Base-by-base conservation (phyloP, 225 moss, liverwort and hornwort species). In the Straminergon stramineum region DNA sequence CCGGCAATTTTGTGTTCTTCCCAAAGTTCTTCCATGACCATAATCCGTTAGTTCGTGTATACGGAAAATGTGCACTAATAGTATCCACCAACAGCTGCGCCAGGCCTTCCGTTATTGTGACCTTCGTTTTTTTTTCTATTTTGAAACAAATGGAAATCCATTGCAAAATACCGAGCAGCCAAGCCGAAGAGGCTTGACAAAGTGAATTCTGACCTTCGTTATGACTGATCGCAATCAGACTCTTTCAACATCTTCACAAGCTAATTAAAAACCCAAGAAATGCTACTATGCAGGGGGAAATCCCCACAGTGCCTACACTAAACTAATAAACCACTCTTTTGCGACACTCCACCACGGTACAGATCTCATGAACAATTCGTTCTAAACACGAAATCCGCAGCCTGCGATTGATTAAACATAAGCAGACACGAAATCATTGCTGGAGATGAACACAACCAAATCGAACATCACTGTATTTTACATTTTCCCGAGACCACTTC, bases 11-110 rank as follows among this genome's bases (percentile, higher is more conserved):
- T 2, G 48, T 19, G 10, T 17, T 6, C 9, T 16, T 75, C 11
- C 31, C 1, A 0, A 7, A 51, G 8, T 13, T 21, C 4, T 2
- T 20, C 5, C 34, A 28, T 2, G 3, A 21, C 2, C 1, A 32
- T 10, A 28, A 45, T 16, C 43, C 18, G 4, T 17, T 1, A 27
- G 0, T 74, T 76, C 1, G 32, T 34, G 8, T 1, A 5, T 21
- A 21, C 12, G 2, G 34, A 8, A 52, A 77, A 8, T 34, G 3
- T 22, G 22, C 51, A 11, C 5, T 17, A 1, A 15, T 16, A 9
- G 27, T 2, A 16, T 43, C 16, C 17, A 20, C 11, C 2, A 16
- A 3, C 0, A 2, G 4, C 14, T 11, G 39, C 17, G 7, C 7
- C 27, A n/a, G 23, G 5, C 4, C 16, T 65, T 4, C 34, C 18